Evolutionary conservation across 2,329 filamentous ascomycete genomes (phyloP), one percentile per base, ranked within the genome.

Genomic region (Neonectria neomacrospora): DNA sequence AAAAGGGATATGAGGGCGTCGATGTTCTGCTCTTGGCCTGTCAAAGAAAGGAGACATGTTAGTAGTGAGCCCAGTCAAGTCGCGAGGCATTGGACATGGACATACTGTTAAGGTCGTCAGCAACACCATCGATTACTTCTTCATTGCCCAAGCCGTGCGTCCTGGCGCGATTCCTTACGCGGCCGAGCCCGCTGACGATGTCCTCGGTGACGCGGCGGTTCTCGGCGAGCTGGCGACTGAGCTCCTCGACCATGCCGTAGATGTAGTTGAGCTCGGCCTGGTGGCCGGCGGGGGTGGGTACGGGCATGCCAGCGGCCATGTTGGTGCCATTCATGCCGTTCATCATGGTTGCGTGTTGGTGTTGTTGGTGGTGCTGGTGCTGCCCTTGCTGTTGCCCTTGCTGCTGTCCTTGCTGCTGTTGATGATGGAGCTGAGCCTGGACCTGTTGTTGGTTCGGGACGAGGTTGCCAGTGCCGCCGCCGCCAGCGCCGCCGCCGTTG

Each of bases 261-360:
- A 91, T 89, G 77, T 89, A 88, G 73, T 89, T 89, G 64, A 91
- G 83, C 76, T 91, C 88, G 55, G 88, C 85, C 76, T 90, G 88
- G 74, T 91, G 88, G 51, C 88, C 88, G 18, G 88, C 88, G n/a
- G 88, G 88, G 16, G 86, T 88, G 14, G 88, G 87, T 47, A 84
- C 81, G 51, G 82, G 81, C 61, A 84, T 82, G 63, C 81, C 81
- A 32, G 78, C 78, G 28, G 80, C 77, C 78, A 83, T 79, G 70
- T 80, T 81, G 67, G 75, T 78, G 71, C 82, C 82, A 68, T 84
- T 85, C 72, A 83, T 80, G 64, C 82, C 82, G 74, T 85, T 85
- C 82, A 85, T 85, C 68, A 71, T 71, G 48, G 66, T 50, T 70
- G 71, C 63, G 47, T 62, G 60, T 47, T 71, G 69, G 28, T 69